Base-by-base conservation (phyloP, 2,329 filamentous ascomycete genomes). In the Phaeosphaeria sp. region DNA sequence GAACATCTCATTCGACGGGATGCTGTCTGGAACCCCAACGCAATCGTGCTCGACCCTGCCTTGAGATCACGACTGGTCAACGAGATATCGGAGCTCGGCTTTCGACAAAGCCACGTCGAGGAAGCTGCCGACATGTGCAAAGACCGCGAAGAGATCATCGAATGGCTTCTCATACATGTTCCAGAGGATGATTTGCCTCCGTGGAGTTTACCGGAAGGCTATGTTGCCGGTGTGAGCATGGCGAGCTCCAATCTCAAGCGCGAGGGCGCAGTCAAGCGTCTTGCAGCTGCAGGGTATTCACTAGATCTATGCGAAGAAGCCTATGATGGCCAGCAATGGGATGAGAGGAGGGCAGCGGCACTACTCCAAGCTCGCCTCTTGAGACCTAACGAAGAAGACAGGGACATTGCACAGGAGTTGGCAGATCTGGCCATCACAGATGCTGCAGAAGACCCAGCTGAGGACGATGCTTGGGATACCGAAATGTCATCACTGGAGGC, bases 111-210 rank as follows among this genome's bases (percentile, higher is more conserved):
- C 69, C 95, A 99, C 72, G 87, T 93, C 42, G 88, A 96, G 72
- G 95, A 99, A 78, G 94, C 95, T 9, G 87, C 91, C 0, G 87
- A 87, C 46, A 88, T 93, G 69, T 97, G 93, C 80, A 96, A 94
- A 76, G 93, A 97, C 73, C 85, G 90, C 27, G 93, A 97, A 74
- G 95, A 99, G 78, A 89, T 92, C 17, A 83, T 99, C 2, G 94
- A 98, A 75, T 99, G 95, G 95, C 84, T 99, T 17, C 84, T 99
- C 49, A 93, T 98, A 51, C 94, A 99, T 77, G 93, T 99, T 2
- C 95, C 95, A 1, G 95, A 99, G 73, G 95, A 99, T 73, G 95
- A 98, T 70, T 81, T 98, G n/a, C 95, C 95, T 1, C 83, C 86
- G 6, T 98, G 94, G 93, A 92, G 92, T 67, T 81, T 99, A 43